Base-by-base conservation (phyloP, 441 rosid species). In the Pelargonium hybrid region DNA sequence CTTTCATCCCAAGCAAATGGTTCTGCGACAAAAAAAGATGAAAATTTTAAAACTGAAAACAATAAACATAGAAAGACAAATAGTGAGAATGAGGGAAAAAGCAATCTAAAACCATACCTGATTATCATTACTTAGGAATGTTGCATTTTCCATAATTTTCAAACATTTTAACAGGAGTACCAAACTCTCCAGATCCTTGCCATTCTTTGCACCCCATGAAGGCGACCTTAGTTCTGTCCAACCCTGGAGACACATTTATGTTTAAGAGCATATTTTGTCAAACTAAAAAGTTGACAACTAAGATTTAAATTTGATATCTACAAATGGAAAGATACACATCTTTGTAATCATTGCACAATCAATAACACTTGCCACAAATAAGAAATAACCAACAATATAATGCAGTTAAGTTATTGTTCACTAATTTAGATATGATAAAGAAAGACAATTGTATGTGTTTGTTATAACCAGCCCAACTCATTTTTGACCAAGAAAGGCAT, bases 131-230 rank as follows among this genome's bases (percentile, higher is more conserved):
- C 99, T 95, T 7, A 92, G 87, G 81, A 92, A 92, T 61, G 97
- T 90, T 66, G 97, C 97, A 85, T 95, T 95, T 83, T 95, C 99
- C 98, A 95, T 90, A 78, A 92, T 91, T 84, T 85, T 91, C 81
- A 91, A 79, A 83, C 92, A 90, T 86, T 87, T 93, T 52, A 87
- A 74, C 56, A 93, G 95, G 69, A 88, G 76, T 69, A 81, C 78
- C 67, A 86, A 79, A 82, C 84, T 85, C 71, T 83, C 83, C 77
- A 79, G 76, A 78, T 78, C 70, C 69, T 56, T 25, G 47, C 79
- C 80, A 81, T 76, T 82, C 77, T 80, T 85, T 66, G 67, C 78
- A 72, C 75, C 84, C 69, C 81, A 62, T 62, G 80, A 70, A 75
- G 83, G 71, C 41, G 83, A 74, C 65, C 69, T 15, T 29, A 29